Conservation (phyloP, 805 yeast species). For the Metschnikowia koreensis region DNA sequence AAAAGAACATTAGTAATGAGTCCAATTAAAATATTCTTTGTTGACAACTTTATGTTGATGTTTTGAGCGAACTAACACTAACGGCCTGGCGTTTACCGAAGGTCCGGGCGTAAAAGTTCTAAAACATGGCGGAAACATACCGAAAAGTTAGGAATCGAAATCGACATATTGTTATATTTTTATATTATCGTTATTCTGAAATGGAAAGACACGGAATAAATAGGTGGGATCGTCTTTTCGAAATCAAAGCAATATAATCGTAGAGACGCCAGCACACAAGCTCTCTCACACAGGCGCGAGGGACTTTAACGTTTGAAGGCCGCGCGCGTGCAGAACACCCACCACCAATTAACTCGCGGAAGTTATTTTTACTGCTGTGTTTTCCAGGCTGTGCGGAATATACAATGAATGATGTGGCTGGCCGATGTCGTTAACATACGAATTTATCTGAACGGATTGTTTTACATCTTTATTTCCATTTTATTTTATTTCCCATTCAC, state of each 20-base stretch:
- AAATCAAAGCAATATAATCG: not conserved
- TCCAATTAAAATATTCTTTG: too few relatives aligned
- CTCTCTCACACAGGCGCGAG: not conserved
- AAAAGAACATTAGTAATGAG: not conserved
- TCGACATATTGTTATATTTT: conserved; percentile 14
- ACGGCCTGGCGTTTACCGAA: not conserved
- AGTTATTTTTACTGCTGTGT: too few relatives aligned
- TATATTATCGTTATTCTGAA: too few relatives aligned
- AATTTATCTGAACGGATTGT: too few relatives aligned
- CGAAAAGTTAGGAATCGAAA: conserved; percentile 38
- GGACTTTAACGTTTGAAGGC: not conserved
- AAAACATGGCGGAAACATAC: conserved; percentile 27
- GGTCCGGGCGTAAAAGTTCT: not conserved
- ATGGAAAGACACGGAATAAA: too few relatives aligned
- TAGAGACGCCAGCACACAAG: not conserved
- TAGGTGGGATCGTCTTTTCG: not conserved
- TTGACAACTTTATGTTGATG: not conserved
- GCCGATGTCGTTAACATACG: too few relatives aligned
- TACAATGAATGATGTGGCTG: too few relatives aligned
- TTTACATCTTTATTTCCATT: too few relatives aligned
- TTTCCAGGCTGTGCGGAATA: too few relatives aligned
- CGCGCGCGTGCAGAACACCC: conserved; percentile 1
- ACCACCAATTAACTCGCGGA: not conserved
- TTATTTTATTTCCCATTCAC: too few relatives aligned
- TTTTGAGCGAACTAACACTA: not conserved